phyloP scores from a whole-genome alignment of 768 basidiomycete genomes.

The Saitozyma podzolica region DNA sequence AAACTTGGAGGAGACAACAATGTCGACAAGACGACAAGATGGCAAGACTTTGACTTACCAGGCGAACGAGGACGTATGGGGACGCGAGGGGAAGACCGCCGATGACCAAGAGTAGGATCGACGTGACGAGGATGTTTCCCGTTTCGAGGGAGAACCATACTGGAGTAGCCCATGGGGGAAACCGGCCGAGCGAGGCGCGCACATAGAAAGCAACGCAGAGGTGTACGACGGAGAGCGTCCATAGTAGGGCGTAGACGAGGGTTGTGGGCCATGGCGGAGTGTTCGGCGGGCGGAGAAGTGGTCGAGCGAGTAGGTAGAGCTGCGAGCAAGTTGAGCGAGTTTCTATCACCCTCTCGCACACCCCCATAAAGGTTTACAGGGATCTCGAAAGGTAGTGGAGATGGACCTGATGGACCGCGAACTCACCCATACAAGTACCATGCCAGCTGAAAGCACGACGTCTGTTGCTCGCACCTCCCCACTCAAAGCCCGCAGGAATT shows the following conservation, averaged over 20 bases:
- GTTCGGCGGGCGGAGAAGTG: constrained; percentile 28
- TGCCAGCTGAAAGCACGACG: constrained; percentile 29
- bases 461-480: constrained; percentile 14
- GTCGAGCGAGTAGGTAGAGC: constrained; percentile 27
- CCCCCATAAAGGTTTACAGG: neutral
- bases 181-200: constrained; percentile 10
- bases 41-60: constrained; percentile 22
- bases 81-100: constrained; percentile 33
- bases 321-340: constrained; percentile 8
- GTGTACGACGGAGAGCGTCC: constrained; percentile 22
- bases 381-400: too few relatives aligned
- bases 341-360: neutral
- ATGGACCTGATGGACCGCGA: neutral
- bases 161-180: constrained; percentile 31
- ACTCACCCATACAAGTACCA: constrained; percentile 48
- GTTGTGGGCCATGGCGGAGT: constrained; percentile 40
- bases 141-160: constrained; percentile 23
- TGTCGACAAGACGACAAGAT: neutral
- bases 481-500: constrained; percentile 17
- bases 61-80: constrained; percentile 26
- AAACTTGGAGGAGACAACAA: neutral
- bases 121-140: constrained; percentile 15
- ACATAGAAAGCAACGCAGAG: constrained; percentile 32
- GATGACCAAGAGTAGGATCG: constrained; percentile 23
- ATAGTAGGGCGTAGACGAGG: constrained; percentile 25